A percentile compares a stretch with the other conserved stretches of the same genome.
phyloP scores from a whole-genome alignment of 1,284 basidiomycete genomes.

The Sanghuangporus sanghuang region DNA sequence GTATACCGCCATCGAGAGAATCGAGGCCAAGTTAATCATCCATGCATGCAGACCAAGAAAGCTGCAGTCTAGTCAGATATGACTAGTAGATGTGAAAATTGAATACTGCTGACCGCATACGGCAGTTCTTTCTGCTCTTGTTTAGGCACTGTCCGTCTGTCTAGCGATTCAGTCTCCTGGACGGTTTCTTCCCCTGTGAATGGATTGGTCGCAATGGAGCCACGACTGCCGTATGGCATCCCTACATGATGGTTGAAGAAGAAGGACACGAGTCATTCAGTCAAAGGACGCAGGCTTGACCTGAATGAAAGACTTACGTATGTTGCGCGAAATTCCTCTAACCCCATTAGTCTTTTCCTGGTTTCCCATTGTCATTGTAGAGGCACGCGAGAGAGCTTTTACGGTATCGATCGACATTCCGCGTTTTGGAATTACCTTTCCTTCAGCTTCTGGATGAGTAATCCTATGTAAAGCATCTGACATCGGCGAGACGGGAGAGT shows the following conservation, averaged over 20 bases:
- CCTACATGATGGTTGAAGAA: background rate
- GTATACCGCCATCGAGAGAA: conserved; percentile 6
- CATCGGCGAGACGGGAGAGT: background rate
- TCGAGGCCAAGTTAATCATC: conserved; percentile 15
- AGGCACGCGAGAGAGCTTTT: background rate
- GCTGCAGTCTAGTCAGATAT: conserved; percentile 4
- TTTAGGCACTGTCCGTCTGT: background rate
- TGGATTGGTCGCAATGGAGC: background rate
- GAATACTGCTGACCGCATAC: conserved; percentile 2
- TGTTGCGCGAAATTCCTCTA: conserved; percentile 3
- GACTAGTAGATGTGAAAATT: background rate
- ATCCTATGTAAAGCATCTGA: background rate
- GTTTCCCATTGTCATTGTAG: background rate
- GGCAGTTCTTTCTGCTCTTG: background rate
- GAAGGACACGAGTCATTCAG: background rate
- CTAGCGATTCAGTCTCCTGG: background rate
- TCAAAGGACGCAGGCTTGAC: background rate
- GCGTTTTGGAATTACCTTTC: background rate
- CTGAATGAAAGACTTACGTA: conserved; percentile 2
- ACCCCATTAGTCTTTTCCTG: background rate
- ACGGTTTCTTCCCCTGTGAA: background rate
- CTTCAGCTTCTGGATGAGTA: too few relatives aligned
- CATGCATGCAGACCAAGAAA: conserved; percentile 17
- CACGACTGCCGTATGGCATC: conserved; percentile 3
- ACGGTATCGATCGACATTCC: conserved; percentile 6